phyloP scores from a whole-genome alignment of 768 basidiomycete genomes.

The Hemileccinum impolitum region DNA sequence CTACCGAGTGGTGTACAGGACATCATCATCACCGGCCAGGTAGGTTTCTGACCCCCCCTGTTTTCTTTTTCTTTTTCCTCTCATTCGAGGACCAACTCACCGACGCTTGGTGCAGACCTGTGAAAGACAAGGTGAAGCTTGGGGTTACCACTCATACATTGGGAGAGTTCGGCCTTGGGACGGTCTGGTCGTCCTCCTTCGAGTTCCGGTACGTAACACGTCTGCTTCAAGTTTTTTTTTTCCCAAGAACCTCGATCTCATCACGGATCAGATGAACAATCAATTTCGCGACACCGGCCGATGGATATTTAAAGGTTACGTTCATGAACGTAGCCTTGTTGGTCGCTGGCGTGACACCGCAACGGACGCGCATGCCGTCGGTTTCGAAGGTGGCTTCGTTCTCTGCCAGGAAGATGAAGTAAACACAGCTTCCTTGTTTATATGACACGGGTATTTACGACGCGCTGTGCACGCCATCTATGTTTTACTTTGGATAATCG shows the following conservation, averaged over 20 bases:
- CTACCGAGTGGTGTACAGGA: constrained; percentile 43
- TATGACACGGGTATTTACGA: constrained; percentile 20
- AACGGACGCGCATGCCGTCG: constrained; percentile 37
- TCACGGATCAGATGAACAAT: constrained; percentile 33
- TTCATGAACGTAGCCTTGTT: constrained; percentile 47
- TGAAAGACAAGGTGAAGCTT: constrained; percentile 43
- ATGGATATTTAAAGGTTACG: constrained; percentile 53
- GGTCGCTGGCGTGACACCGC: constrained; percentile 54
- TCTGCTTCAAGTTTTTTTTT: neutral
- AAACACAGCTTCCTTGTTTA: constrained; percentile 11
- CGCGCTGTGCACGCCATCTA: constrained; percentile 4
- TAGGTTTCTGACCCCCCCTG: constrained; percentile 20
- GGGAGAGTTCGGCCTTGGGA: constrained; percentile 54
- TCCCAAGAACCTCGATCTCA: constrained; percentile 3
- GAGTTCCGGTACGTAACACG: constrained; percentile 39
- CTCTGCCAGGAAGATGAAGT: constrained; percentile 34
- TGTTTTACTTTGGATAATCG: constrained; percentile 13
- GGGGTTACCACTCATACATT: constrained; percentile 45
- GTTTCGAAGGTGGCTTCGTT: constrained; percentile 50
- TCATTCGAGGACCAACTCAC: neutral
- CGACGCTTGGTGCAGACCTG: constrained; percentile 33
- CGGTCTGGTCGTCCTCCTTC: constrained; percentile 45
- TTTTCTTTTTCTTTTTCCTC: neutral
- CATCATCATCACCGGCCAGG: constrained; percentile 51
- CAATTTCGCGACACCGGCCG: constrained; percentile 33